These are phyloP conservation scores for Moricandia arvensis DNA, from an alignment of 345 rosid genomes.

Conservation along the genomic window DNA sequence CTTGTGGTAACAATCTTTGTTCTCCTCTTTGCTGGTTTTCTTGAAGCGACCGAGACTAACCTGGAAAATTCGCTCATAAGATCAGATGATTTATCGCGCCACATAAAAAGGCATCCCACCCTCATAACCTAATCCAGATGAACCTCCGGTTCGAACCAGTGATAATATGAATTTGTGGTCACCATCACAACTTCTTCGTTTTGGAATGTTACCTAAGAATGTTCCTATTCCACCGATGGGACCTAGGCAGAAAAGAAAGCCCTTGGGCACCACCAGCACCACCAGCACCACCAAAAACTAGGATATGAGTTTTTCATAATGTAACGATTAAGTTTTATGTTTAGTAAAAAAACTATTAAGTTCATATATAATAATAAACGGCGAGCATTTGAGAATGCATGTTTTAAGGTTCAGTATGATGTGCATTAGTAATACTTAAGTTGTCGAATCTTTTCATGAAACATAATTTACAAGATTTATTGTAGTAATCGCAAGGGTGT, in stretches of 20 bases:
- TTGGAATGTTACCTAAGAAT: constrained; percentile 24
- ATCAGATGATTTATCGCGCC: too few relatives aligned
- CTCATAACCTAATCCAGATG: too few relatives aligned
- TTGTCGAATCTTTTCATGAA: too few relatives aligned
- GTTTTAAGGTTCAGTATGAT: too few relatives aligned
- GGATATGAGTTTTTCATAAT: neutral
- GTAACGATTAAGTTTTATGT: neutral
- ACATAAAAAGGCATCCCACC: too few relatives aligned
- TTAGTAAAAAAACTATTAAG: neutral
- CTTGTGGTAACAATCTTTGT: neutral
- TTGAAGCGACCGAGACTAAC: too few relatives aligned
- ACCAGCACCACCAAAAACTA: neutral
- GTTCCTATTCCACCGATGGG: constrained; percentile 10
- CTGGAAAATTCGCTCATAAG: too few relatives aligned
- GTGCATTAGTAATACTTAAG: too few relatives aligned
- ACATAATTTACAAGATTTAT: too few relatives aligned
- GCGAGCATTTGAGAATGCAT: neutral
- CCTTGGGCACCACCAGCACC: neutral
- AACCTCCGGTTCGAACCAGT: too few relatives aligned
- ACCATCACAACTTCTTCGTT: constrained; percentile 4
- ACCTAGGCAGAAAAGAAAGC: constrained; percentile 3
- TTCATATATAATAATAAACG: neutral
- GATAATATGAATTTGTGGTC: neutral
- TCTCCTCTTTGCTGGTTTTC: neutral
- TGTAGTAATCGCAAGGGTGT: too few relatives aligned